Evolutionary conservation across 2,329 filamentous ascomycete species (phyloP).

Genomic region (Sporothrix sp.): DNA sequence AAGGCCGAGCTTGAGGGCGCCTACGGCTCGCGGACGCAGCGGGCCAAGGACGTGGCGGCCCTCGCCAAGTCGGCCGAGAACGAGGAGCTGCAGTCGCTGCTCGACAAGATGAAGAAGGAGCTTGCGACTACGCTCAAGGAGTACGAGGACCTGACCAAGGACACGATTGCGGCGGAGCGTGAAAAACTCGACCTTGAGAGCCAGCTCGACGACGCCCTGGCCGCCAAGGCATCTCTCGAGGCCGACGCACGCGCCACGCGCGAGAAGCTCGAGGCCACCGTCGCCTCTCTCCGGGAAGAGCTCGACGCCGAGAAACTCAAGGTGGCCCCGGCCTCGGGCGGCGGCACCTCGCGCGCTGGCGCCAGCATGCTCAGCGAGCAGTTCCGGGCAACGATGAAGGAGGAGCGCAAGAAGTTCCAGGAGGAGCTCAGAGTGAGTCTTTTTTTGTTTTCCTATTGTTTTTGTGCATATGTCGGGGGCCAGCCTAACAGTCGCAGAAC

Average conservation of each 20-base stretch:
- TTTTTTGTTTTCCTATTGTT: not conserved
- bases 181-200: conserved; percentile 39
- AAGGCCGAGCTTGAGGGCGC: conserved; percentile 53
- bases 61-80: conserved; percentile 40
- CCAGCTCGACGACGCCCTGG: conserved; percentile 33
- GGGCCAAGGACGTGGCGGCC: conserved; percentile 48
- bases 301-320: conserved; percentile 42
- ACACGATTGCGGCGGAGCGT: conserved; percentile 40
- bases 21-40: conserved; percentile 49
- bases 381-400: conserved; percentile 46
- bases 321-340: conserved; percentile 26
- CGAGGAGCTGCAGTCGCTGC: conserved; percentile 36
- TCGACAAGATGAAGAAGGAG: conserved; percentile 42
- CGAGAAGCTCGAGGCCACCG: conserved; percentile 33
- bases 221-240: conserved; percentile 29
- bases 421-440: conserved; percentile 41
- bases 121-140: conserved; percentile 41
- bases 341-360: conserved; percentile 31
- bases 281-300: conserved; percentile 38
- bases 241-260: conserved; percentile 28
- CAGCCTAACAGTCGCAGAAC: conserved; percentile 34
- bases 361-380: conserved; percentile 47
- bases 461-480: not conserved
- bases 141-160: conserved; percentile 43
- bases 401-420: conserved; percentile 48